Evolutionary conservation across 2,329 filamentous ascomycete genomes (phyloP).

Genomic region (Claviceps pazoutovae): DNA sequence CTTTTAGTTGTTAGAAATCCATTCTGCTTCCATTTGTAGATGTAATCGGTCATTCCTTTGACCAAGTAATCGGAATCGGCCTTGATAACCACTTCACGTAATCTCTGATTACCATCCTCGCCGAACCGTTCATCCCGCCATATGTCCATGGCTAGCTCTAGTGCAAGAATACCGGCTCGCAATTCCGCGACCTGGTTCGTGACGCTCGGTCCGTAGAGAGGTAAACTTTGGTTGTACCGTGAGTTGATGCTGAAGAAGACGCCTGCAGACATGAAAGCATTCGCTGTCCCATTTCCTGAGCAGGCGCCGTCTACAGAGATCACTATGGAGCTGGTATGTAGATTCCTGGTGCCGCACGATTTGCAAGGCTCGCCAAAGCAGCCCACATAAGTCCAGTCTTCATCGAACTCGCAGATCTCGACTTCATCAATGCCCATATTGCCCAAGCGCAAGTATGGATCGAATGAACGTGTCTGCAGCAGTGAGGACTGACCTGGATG

Average conservation of each 20-base stretch:
- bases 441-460: not conserved
- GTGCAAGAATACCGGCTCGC: not conserved
- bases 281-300: not conserved
- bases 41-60: not conserved
- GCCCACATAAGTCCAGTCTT: not conserved
- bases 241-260: not conserved
- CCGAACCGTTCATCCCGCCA: not conserved
- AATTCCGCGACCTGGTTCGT: not conserved
- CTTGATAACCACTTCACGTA: not conserved
- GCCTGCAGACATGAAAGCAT: not conserved
- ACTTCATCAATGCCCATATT: not conserved
- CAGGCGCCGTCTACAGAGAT: not conserved
- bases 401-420: not conserved
- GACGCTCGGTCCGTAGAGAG: not conserved
- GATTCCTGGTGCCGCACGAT: not conserved
- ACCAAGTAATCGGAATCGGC: not conserved
- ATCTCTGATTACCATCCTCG: not conserved
- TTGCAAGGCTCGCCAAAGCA: not conserved
- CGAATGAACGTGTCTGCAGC: not conserved
- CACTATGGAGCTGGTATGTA: not conserved
- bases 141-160: not conserved
- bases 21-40: not conserved
- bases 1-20: not conserved
- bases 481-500: no score
- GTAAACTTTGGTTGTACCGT: not conserved